Conservation (phyloP, 2,329 filamentous ascomycete genomes). For the Dactylellina cionopaga region DNA sequence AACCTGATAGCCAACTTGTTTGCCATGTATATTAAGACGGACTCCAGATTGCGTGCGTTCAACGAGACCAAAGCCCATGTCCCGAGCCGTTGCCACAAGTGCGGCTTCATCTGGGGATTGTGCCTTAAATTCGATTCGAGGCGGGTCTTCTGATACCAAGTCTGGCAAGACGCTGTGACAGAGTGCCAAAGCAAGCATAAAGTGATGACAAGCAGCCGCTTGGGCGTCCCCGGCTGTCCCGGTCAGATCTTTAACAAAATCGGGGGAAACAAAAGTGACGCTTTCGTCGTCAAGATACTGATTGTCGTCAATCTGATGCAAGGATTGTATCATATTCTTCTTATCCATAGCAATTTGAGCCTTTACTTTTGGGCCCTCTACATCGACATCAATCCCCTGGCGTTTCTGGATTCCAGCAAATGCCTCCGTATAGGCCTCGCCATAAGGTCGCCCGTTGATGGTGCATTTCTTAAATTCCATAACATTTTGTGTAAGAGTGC, state of each 20-base stretch:
- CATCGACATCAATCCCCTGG: conserved; percentile 84
- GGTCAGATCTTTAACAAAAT: conserved; percentile 83
- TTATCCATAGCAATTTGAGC: conserved; percentile 83
- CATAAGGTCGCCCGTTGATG: conserved; percentile 94
- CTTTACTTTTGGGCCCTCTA: conserved; percentile 76
- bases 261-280: conserved; percentile 89
- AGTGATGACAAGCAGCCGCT: conserved; percentile 79
- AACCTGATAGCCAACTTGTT: conserved; percentile 84
- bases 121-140: conserved; percentile 92
- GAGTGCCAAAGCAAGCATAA: conserved; percentile 94
- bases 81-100: conserved; percentile 89
- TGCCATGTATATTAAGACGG: conserved; percentile 84
- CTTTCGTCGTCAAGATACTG: conserved; percentile 90
- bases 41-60: conserved; percentile 82
- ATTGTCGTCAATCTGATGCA: conserved; percentile 84
- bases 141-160: conserved; percentile 85
- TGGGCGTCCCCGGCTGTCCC: conserved; percentile 82
- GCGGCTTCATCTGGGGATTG: conserved; percentile 97
- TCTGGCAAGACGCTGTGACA: conserved; percentile 97
- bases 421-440: conserved; percentile 96
- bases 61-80: conserved; percentile 93
- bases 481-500: conserved; percentile 88
- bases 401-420: conserved; percentile 96
- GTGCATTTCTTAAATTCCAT: conserved; percentile 99
- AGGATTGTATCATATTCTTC: conserved; percentile 73